A percentile compares a stretch with the other conserved stretches of the same genome.
Conservation (phyloP, 1,284 basidiomycete genomes). For the Agaricales sp. region DNA sequence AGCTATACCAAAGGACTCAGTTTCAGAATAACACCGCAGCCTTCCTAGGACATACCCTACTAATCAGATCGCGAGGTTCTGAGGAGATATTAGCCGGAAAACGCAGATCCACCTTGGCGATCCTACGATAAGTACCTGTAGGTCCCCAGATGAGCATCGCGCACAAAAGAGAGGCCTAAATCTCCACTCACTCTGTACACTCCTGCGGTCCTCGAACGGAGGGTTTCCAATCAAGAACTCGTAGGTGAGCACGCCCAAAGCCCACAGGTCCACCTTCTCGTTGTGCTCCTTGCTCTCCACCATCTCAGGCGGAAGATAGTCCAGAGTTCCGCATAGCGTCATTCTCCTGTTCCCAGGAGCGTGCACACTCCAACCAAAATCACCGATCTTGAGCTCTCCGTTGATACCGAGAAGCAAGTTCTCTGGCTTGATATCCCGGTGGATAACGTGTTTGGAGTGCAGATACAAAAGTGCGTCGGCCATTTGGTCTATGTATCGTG, state of each 20-base stretch:
- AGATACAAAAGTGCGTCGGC: constrained; percentile 91
- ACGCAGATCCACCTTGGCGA: constrained; percentile 73
- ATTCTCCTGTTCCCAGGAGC: constrained; percentile 85
- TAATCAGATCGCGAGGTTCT: constrained; percentile 33
- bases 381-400: constrained; percentile 96
- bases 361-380: constrained; percentile 99
- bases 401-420: constrained; percentile 92
- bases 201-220: constrained; percentile 86
- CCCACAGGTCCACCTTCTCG: constrained; percentile 94
- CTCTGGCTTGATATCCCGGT: constrained; percentile 99
- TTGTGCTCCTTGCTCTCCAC: constrained; percentile 83
- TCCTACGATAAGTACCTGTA: constrained; percentile 80
- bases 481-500: constrained; percentile 96
- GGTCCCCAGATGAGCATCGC: constrained; percentile 1
- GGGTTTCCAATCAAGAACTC: constrained; percentile 91
- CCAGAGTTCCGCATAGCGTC: constrained; percentile 91
- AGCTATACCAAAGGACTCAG: constrained; percentile 44
- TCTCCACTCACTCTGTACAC: constrained; percentile 51
- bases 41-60: constrained; percentile 21
- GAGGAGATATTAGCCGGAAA: constrained; percentile 38
- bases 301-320: constrained; percentile 99
- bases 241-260: constrained; percentile 90
- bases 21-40: background rate
- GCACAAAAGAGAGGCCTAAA: constrained; percentile 2
- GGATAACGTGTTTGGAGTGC: constrained; percentile 95